These are phyloP conservation scores for Spathaspora gorwiae DNA, from an alignment of 805 yeast species.

Conservation along the genomic window DNA sequence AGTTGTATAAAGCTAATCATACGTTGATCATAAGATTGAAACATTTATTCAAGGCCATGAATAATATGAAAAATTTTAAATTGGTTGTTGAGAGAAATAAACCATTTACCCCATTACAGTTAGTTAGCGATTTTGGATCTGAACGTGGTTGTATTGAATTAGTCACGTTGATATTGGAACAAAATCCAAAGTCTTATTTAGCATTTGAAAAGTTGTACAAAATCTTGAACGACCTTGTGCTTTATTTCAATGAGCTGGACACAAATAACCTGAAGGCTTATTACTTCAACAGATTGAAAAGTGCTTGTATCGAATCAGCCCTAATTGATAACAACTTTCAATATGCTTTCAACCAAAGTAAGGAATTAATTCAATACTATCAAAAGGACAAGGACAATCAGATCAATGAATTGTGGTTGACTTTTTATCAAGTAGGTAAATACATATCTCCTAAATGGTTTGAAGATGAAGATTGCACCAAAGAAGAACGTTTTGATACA, in stretches of 20 bases:
- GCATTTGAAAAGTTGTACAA: constrained; percentile 38
- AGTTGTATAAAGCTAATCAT: constrained; percentile 1
- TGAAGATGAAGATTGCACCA: constrained; percentile 17
- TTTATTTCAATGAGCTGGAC: constrained; percentile 29
- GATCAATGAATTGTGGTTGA: constrained; percentile 53
- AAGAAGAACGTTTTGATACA: constrained; percentile 14
- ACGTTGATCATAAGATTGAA: constrained; percentile 17
- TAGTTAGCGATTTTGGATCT: constrained; percentile 23
- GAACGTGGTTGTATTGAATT: constrained; percentile 22
- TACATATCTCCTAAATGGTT: constrained; percentile 27
- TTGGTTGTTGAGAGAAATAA: constrained; percentile 24
- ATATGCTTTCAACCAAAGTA: constrained; percentile 47
- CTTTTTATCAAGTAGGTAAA: constrained; percentile 72
- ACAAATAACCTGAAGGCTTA: constrained; percentile 8
- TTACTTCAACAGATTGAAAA: constrained; percentile 29
- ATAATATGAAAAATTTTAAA: constrained; percentile 32
- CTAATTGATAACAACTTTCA: constrained; percentile 57
- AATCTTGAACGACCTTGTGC: constrained; percentile 37
- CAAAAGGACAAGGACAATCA: constrained; percentile 8
- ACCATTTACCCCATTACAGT: constrained; percentile 36
- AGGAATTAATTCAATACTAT: constrained; percentile 31
- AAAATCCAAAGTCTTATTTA: constrained; percentile 49
- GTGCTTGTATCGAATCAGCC: constrained; percentile 64
- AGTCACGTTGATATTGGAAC: constrained; percentile 44
- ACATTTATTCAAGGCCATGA: constrained; percentile 34